Evolutionary conservation across 768 basidiomycete species (phyloP), one percentile per base, ranked within the genome.

Genomic region (Dentipellis sp.): DNA sequence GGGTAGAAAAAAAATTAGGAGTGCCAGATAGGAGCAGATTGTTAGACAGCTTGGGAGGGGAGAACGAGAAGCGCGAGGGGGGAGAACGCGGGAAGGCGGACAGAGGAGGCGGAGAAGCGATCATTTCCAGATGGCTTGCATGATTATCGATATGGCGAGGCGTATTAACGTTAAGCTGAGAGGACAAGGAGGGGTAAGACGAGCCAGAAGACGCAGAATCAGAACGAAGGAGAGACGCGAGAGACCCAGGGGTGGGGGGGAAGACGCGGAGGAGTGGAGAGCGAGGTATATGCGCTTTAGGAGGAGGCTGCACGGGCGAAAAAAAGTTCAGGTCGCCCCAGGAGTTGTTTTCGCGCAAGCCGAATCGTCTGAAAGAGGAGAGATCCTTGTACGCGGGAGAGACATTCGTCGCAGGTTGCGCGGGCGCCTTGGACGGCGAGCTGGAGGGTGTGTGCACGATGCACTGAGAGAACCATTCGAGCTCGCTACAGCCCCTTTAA

Each of bases 31-130:
- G 19, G 14, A 12, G 48, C 9, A 17, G 36, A 50, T 50, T 45
- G 29, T 23, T 22, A 35, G 48, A 16, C 23, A 16, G 49, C 47
- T 16, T 10, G 19, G 48, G 19, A 45, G 47, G 10, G 36, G 52
- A 36, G 19, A 52, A 38, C 36, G 50, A 52, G 55, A 40, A 42
- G 55, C 55, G 54, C 50, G 58, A 36, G 52, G 60, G 37, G 17
- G 58, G 36, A 52, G 48, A 35, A 21, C 21, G 29, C 19, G 22
- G 29, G 16, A 14, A 14, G 12, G 23, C 17, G 9, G 48, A 23
- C 29, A 61, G 54, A n/a, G 61, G 61, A 50, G 57, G 51, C 2
- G 59, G 61, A 46, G 61, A 62, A 46, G 57, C 61, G 61, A 56
- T 62, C 56, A 62, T 57, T 21, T 58, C 49, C 34, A 60, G 45